Percentiles rank a stretch among this genome's conserved stretches.
Conservation (phyloP, 2,329 filamentous ascomycete genomes). For the Alternaria postmessia region DNA sequence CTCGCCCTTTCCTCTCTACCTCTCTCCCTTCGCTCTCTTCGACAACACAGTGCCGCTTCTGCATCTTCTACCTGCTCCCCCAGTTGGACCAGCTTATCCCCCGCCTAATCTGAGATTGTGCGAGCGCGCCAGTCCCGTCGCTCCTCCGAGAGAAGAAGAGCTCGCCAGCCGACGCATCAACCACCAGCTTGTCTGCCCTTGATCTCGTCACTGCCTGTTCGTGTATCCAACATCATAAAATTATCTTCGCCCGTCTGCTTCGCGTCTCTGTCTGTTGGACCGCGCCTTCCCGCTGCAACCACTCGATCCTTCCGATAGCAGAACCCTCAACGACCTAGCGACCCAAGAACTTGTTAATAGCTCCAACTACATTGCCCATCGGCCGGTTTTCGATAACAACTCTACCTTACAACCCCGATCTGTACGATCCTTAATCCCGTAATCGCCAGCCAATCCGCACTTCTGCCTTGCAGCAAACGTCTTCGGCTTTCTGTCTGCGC, state of each 20-base stretch:
- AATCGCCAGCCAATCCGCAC: conserved; percentile 40
- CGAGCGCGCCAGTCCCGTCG: conserved; percentile 50
- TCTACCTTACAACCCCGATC: conserved; percentile 43
- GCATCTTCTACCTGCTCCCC: conserved; percentile 49
- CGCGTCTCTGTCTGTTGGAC: conserved; percentile 11
- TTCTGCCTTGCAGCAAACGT: conserved; percentile 35
- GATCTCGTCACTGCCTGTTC: conserved; percentile 37
- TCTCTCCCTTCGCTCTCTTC: conserved; percentile 25
- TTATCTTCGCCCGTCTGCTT: conserved; percentile 25
- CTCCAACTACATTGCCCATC: conserved; percentile 48
- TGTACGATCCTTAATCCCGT: conserved; percentile 52
- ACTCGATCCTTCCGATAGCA: conserved; percentile 26
- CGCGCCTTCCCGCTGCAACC: conserved; percentile 25
- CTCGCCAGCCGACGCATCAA: conserved; percentile 36
- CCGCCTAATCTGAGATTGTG: conserved; percentile 37
- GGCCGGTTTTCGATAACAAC: conserved; percentile 46
- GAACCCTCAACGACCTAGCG: conserved; percentile 21
- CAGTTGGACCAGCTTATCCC: conserved; percentile 43
- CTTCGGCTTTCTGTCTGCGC: conserved; percentile 22
- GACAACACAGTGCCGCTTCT: conserved; percentile 44
- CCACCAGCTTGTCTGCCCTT: conserved; percentile 25
- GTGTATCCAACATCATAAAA: conserved; percentile 33
- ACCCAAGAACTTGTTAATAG: conserved; percentile 47
- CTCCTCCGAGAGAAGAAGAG: conserved; percentile 41
- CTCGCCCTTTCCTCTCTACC: conserved; percentile 62